These are phyloP conservation scores for Leptographium wingfieldii DNA, from an alignment of 2,329 filamentous ascomycete genomes.

Conservation along the genomic window DNA sequence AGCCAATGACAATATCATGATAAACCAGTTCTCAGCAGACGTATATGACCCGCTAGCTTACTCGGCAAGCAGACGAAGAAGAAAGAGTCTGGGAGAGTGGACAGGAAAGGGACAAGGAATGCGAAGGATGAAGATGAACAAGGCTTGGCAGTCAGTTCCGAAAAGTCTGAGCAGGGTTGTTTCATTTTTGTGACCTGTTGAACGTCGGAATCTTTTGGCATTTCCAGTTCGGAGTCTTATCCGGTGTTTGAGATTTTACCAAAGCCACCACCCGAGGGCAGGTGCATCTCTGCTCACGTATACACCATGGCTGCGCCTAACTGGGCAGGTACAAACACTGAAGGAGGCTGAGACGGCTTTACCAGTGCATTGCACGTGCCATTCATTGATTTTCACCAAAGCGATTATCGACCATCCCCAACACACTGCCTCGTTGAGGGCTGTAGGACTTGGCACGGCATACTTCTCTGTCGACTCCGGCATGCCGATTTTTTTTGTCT, in stretches of 20 bases:
- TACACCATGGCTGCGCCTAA: neutral
- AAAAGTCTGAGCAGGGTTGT: neutral
- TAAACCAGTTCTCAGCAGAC: neutral
- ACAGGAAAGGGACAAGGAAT: neutral
- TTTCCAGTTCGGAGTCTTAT: neutral
- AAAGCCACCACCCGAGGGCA: neutral
- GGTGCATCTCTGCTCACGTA: neutral
- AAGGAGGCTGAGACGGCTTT: neutral
- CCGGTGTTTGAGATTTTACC: neutral
- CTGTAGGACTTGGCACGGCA: neutral
- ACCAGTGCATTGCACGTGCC: neutral
- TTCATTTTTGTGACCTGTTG: neutral
- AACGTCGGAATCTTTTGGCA: slow-evolving; percentile 8
- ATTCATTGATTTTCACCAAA: neutral
- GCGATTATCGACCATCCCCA: neutral
- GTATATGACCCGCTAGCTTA: neutral
- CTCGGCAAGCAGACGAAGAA: too few species aligned
- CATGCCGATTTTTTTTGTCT: neutral
- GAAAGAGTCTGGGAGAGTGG: too few species aligned
- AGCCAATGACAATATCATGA: neutral
- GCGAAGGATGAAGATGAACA: neutral
- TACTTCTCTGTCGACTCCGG: neutral
- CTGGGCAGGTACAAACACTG: neutral
- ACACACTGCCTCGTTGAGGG: neutral
- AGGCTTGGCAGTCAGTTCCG: neutral